phyloP scores from a whole-genome alignment of 2,329 filamentous ascomycete genomes.

The Sporothrix euskadiensis region DNA sequence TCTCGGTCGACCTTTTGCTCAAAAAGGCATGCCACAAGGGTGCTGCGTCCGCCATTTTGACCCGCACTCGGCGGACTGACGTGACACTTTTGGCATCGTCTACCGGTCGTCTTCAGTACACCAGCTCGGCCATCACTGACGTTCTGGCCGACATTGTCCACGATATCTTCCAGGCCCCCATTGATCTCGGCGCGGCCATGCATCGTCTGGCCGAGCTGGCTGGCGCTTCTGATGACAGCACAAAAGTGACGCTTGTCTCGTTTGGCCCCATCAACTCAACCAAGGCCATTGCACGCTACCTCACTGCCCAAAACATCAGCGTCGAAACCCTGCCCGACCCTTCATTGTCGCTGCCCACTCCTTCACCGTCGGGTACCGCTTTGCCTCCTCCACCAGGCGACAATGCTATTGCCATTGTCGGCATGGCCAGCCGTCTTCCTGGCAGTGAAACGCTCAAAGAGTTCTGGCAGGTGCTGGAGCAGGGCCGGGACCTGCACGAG shows the following conservation, averaged over 20 bases:
- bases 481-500: slow-evolving; percentile 72
- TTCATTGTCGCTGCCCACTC: not conserved
- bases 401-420: slow-evolving; percentile 69
- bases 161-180: slow-evolving; percentile 12
- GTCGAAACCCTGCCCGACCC: not conserved
- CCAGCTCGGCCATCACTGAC: not conserved
- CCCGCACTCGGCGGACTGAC: not conserved
- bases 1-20: not conserved
- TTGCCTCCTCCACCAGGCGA: slow-evolving; percentile 44
- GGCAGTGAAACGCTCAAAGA: slow-evolving; percentile 70
- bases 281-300: not conserved
- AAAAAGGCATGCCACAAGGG: too few relatives aligned
- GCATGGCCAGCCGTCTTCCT: slow-evolving; percentile 76
- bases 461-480: slow-evolving; percentile 74
- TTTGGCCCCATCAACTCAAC: slow-evolving; percentile 6
- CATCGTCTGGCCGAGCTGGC: not conserved
- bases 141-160: not conserved
- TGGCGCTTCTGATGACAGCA: not conserved
- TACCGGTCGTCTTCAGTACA: not conserved
- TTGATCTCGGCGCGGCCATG: not conserved
- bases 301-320: not conserved
- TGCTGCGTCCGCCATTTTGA: not conserved
- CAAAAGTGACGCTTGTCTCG: not conserved
- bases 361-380: slow-evolving; percentile 47
- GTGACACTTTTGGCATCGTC: not conserved